These are phyloP conservation scores for Aspergillus cavernicola DNA, from an alignment of 495 filamentous ascomycete genomes.

Conservation along the genomic window DNA sequence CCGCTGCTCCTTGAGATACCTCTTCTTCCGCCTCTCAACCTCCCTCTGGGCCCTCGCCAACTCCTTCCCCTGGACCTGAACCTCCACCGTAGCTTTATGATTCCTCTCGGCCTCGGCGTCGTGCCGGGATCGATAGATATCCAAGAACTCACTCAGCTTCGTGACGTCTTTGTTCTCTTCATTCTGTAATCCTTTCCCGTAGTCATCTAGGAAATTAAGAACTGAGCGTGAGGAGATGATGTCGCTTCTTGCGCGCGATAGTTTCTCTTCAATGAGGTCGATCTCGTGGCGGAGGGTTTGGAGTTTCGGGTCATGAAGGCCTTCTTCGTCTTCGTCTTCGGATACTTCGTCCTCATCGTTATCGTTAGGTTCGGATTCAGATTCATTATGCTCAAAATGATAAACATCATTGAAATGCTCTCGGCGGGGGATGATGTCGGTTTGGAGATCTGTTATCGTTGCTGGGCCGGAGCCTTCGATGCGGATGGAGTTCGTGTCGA, in stretches of 20 bases:
- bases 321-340: conserved; percentile 15
- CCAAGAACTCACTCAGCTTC: conserved; percentile 21
- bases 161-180: conserved; percentile 11
- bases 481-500: conserved; percentile 65
- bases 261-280: not conserved
- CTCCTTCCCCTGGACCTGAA: conserved; percentile 2
- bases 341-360: not conserved
- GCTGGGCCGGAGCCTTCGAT: conserved; percentile 49
- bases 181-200: conserved; percentile 6
- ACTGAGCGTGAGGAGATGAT: conserved; percentile 12
- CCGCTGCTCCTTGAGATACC: conserved; percentile 24
- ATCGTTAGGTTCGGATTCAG: too few relatives aligned
- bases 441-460: conserved; percentile 62
- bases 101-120: conserved; percentile 3
- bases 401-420: conserved; percentile 57
- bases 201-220: conserved; percentile 19
- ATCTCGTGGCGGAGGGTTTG: conserved; percentile 16
- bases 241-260: conserved; percentile 20
- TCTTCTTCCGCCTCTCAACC: conserved; percentile 25
- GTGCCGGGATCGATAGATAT: conserved; percentile 14
- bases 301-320: too few relatives aligned
- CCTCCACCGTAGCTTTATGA: conserved; percentile 8
- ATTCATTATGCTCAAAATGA: conserved; percentile 41
- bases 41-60: conserved; percentile 10
- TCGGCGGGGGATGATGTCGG: conserved; percentile 58